Evolutionary conservation across 805 yeast species (phyloP).

Genomic region (Candida michaelii): DNA sequence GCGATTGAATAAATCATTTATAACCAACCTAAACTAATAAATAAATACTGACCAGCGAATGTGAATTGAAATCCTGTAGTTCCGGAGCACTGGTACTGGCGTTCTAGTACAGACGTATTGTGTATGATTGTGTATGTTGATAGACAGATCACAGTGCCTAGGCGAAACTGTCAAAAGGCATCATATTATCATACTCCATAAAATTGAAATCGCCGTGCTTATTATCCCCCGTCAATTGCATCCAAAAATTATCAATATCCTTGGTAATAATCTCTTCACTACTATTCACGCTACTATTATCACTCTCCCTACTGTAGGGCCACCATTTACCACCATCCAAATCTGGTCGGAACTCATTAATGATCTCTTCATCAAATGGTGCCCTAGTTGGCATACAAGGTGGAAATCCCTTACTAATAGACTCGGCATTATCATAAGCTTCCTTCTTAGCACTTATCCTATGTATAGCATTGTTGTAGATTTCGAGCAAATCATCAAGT

Average conservation of each 20-base stretch:
- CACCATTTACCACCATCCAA: background rate
- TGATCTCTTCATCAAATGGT: background rate
- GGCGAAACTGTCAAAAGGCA: background rate
- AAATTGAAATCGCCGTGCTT: background rate
- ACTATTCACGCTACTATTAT: background rate
- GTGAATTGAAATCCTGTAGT: no score
- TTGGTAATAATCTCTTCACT: slow-evolving; percentile 19
- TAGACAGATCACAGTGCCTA: no score
- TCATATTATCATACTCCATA: background rate
- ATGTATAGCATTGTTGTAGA: slow-evolving; percentile 17
- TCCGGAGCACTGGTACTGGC: no score
- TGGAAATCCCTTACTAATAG: background rate
- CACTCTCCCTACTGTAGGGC: background rate
- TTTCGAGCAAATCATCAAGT: slow-evolving; percentile 25
- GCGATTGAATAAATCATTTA: no score
- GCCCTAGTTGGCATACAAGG: background rate
- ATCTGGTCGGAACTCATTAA: background rate
- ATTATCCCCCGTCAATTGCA: slow-evolving; percentile 20
- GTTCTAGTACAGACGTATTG: no score
- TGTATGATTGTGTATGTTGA: no score
- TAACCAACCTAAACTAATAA: no score
- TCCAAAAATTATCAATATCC: slow-evolving; percentile 39
- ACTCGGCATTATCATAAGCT: background rate
- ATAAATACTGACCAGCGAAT: no score
- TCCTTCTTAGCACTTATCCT: slow-evolving; percentile 3